A percentile compares a stretch with the other conserved stretches of the same genome.
These are phyloP conservation scores for Brassica nigra DNA, from an alignment of 345 rosid species.

Conservation along the genomic window DNA sequence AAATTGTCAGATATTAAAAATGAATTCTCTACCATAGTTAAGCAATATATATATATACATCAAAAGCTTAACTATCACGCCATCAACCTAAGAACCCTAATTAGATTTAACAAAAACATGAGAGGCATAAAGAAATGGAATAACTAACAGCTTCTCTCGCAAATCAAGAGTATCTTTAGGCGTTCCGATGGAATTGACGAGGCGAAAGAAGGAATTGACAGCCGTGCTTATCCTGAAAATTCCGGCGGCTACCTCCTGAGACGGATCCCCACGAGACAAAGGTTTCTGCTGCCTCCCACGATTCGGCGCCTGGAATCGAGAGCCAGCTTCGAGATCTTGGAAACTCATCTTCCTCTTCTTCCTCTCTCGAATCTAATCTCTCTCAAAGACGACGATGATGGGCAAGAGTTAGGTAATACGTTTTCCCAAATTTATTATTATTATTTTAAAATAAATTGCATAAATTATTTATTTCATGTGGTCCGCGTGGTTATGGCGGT, in stretches of 20 bases:
- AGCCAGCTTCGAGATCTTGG: slow-evolving; percentile 62
- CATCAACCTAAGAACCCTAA: neutral
- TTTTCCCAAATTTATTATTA: slow-evolving; percentile 17
- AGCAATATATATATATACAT: neutral
- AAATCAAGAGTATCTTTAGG: slow-evolving; percentile 69
- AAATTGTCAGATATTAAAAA: neutral
- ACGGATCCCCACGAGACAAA: slow-evolving; percentile 43
- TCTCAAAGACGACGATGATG: slow-evolving; percentile 21
- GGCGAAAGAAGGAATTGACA: slow-evolving; percentile 63
- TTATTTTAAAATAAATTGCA: neutral
- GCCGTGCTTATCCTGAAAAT: slow-evolving; percentile 76
- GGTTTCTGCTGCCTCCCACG: slow-evolving; percentile 31
- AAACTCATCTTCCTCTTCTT: slow-evolving; percentile 51
- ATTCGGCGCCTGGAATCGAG: slow-evolving; percentile 24
- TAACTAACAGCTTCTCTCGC: slow-evolving; percentile 69
- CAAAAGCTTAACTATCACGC: neutral
- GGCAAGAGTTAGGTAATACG: slow-evolving; percentile 34
- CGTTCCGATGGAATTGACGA: slow-evolving; percentile 73
- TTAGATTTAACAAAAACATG: neutral
- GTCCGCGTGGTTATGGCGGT: slow-evolving; percentile 27
- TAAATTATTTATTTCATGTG: slow-evolving; percentile 23
- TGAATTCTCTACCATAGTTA: neutral
- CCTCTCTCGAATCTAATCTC: slow-evolving; percentile 18
- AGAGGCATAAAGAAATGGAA: neutral
- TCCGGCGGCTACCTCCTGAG: slow-evolving; percentile 73